Evolutionary conservation across 78 protist species (phyloP).

Genomic region (Isochrysis galbana): DNA sequence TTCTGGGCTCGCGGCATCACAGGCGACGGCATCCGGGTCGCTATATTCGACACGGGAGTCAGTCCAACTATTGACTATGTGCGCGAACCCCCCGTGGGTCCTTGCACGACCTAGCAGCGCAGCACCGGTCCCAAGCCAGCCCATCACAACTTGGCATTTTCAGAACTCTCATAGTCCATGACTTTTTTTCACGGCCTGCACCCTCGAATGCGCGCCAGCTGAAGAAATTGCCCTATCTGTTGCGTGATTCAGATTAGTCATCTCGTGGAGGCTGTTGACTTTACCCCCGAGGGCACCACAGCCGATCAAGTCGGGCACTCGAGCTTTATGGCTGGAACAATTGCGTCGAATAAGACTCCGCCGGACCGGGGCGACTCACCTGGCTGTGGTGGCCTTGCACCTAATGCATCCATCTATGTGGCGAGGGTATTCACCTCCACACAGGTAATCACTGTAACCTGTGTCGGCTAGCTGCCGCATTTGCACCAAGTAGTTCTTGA

Average conservation of each 20-base stretch:
- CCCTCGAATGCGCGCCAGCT: too few relatives aligned
- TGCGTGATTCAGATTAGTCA: not conserved
- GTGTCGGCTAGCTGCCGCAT: too few relatives aligned
- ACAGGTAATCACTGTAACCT: too few relatives aligned
- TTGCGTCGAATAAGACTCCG: not conserved
- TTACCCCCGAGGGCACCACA: not conserved
- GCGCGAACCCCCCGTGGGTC: too few relatives aligned
- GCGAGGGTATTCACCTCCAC: slow-evolving; percentile 81
- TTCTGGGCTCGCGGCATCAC: not conserved
- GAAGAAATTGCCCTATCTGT: not conserved
- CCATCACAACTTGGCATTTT: not conserved
- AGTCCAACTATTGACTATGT: not conserved
- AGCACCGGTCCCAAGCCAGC: not conserved
- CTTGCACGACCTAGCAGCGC: too few relatives aligned
- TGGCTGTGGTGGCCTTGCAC: slow-evolving; percentile 81
- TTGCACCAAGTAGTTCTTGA: too few relatives aligned
- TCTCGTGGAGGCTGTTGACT: not conserved
- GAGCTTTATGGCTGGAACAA: slow-evolving; percentile 84
- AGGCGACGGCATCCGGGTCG: not conserved
- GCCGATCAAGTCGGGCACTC: slow-evolving; percentile 84
- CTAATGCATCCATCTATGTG: slow-evolving; percentile 77
- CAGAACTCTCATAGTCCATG: not conserved
- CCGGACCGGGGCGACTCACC: not conserved
- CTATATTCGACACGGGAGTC: slow-evolving; percentile 16
- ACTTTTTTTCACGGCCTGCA: too few relatives aligned